These are phyloP conservation scores for Backusella tuberculispora DNA, from an alignment of 192 early-diverging fungal genomes.

Conservation along the genomic window DNA sequence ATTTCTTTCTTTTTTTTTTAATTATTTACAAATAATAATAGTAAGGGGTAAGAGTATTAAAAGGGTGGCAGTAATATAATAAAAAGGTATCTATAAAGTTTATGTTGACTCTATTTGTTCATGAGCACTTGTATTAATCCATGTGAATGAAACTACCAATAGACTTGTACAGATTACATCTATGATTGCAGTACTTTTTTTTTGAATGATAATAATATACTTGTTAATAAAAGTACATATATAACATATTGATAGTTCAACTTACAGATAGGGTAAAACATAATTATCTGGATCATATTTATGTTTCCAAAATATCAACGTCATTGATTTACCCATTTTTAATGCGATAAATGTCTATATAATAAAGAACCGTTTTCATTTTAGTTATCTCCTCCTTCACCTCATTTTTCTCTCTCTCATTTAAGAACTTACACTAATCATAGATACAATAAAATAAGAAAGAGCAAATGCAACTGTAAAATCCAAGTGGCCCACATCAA, in stretches of 20 bases:
- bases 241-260: neutral
- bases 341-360: conserved; percentile 59
- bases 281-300: conserved; percentile 83
- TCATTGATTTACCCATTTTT: conserved; percentile 58
- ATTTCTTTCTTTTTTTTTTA: too few relatives aligned
- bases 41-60: neutral
- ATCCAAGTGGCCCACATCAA: conserved; percentile 51
- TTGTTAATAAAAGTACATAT: conserved; percentile 13
- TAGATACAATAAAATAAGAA: conserved; percentile 58
- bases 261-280: conserved; percentile 63
- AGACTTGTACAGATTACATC: conserved; percentile 72
- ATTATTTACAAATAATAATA: too few relatives aligned
- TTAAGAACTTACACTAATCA: conserved; percentile 54
- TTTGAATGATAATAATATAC: conserved; percentile 11
- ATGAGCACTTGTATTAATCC: conserved; percentile 22
- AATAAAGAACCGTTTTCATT: conserved; percentile 16
- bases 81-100: neutral
- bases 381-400: conserved; percentile 24
- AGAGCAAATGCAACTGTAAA: conserved; percentile 50
- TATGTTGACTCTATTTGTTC: conserved; percentile 21
- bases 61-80: neutral
- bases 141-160: conserved; percentile 54
- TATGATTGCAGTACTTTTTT: conserved; percentile 65
- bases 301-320: conserved; percentile 63
- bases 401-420: neutral